A percentile compares a stretch with the other conserved stretches of the same genome.
Evolutionary conservation across 164 flowering plant genomes (phyloP).

Genomic region (Aristolochia californica): DNA sequence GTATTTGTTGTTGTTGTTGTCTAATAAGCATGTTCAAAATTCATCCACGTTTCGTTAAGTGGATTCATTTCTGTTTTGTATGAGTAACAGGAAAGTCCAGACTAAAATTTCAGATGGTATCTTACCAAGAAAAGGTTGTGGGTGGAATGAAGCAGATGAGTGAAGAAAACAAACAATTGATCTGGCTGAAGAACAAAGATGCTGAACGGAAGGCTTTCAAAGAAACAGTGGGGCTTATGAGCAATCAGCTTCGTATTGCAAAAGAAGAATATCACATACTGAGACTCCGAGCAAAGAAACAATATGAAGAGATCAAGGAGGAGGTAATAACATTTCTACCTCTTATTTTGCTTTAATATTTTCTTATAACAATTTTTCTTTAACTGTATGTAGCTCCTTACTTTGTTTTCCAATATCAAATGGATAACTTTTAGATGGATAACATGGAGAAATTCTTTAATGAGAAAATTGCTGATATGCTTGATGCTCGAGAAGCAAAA

Average conservation of each 20-base stretch:
- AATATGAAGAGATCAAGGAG: conserved; percentile 64
- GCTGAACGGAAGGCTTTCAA: conserved; percentile 44
- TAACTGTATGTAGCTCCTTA: neutral
- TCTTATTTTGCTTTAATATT: neutral
- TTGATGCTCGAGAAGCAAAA: conserved; percentile 34
- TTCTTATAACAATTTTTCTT: no score
- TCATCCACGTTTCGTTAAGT: neutral
- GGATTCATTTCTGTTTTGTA: neutral
- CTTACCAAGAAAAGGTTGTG: conserved; percentile 73
- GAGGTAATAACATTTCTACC: conserved; percentile 36
- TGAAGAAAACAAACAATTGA: conserved; percentile 75
- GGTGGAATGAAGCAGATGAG: conserved; percentile 57
- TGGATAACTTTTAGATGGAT: conserved; percentile 45
- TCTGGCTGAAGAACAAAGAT: conserved; percentile 39
- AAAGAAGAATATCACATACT: conserved; percentile 50
- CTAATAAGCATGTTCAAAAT: neutral
- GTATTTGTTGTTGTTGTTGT: neutral
- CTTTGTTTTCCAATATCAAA: neutral
- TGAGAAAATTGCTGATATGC: conserved; percentile 42
- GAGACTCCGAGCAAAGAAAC: conserved; percentile 44
- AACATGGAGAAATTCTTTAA: conserved; percentile 57
- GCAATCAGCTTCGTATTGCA: conserved; percentile 47
- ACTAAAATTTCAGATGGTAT: conserved; percentile 66
- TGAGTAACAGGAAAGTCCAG: conserved; percentile 43
- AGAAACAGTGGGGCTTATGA: conserved; percentile 35